Base-by-base conservation (phyloP, 371 early-diverging fungal genomes). In the Mortierella sp. region DNA sequence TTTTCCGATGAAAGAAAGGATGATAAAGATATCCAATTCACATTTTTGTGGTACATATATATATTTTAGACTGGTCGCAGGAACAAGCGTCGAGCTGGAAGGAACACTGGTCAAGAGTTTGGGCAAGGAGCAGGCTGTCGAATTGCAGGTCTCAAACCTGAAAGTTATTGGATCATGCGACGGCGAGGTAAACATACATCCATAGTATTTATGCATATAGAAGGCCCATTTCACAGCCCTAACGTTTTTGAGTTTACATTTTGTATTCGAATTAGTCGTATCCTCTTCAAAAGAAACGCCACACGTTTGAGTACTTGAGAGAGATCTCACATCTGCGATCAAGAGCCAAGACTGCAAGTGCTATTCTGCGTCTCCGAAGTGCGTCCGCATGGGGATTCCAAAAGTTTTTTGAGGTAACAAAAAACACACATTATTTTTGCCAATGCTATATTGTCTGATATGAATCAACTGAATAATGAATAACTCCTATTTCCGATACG, bases 281-380 rank as follows among this genome's bases (percentile, higher is more conserved):
- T 60, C 97, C 97, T 2, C 79, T 97, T 47, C 95, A 95, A 81
- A 96, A 96, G 84, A 94, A 94, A 62, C 82, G 87, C 23, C 92
- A 94, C 61, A 80, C 91, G 0, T 76, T 88, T 19, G 95, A 95
- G 58, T 94, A 92, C 79, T 66, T 96, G 53, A 86, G 97, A 59
- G 89, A 89, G 23, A 87, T 87, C 52, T 83, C 88, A 3, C 93
- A 97, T 72, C 73, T 97, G 34, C 84, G 96, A n/a, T 84, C 93
- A 23, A 82, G 96, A 32, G 89, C 94, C 30, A 89, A 88, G 63
- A 89, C 89, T 17, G 91, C 92, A 26, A 80, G 87, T n/a, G 88
- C 94, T 0, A 84, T 92, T 17, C 80, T 90, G 24, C 86, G 94
- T 11, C 66, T 94, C 7, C 82, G 97, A 28, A 86, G 87, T 64